Evolutionary conservation across 768 basidiomycete genomes (phyloP).

Genomic region (Dictyophora rubrovolvata): DNA sequence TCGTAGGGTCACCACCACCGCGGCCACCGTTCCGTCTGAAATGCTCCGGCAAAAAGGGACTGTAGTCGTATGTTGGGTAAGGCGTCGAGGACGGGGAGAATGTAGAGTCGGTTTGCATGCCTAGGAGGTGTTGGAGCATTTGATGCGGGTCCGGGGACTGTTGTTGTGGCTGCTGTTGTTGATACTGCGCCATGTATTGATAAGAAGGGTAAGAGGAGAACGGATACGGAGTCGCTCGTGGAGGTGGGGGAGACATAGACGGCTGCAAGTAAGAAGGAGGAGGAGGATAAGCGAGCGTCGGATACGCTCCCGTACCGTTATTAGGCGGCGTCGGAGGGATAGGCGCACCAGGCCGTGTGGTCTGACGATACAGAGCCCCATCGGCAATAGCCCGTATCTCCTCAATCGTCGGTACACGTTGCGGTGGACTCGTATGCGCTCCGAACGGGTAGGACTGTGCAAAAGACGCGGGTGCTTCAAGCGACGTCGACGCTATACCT

Average conservation of each 20-base stretch:
- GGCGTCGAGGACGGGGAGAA: conserved; percentile 71
- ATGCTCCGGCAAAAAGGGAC: conserved; percentile 47
- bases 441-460: neutral
- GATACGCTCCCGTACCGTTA: conserved; percentile 49
- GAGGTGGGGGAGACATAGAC: conserved; percentile 42
- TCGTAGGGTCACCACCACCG: conserved; percentile 28
- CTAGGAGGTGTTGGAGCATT: conserved; percentile 48
- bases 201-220: conserved; percentile 48
- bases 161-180: neutral
- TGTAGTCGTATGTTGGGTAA: conserved; percentile 52
- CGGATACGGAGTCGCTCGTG: conserved; percentile 68
- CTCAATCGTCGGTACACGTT: conserved; percentile 25
- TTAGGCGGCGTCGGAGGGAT: conserved; percentile 73
- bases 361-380: conserved; percentile 41
- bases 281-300: conserved; percentile 39
- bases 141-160: conserved; percentile 68
- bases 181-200: neutral
- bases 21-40: too few relatives aligned
- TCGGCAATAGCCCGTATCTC: conserved; percentile 51
- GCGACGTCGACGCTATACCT: neutral
- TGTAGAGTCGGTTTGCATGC: conserved; percentile 53
- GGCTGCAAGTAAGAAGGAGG: conserved; percentile 20
- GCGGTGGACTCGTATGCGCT: neutral
- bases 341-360: conserved; percentile 59
- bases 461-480: neutral